Conservation (phyloP, 306 rosid species). For the Rubus parviflorus region DNA sequence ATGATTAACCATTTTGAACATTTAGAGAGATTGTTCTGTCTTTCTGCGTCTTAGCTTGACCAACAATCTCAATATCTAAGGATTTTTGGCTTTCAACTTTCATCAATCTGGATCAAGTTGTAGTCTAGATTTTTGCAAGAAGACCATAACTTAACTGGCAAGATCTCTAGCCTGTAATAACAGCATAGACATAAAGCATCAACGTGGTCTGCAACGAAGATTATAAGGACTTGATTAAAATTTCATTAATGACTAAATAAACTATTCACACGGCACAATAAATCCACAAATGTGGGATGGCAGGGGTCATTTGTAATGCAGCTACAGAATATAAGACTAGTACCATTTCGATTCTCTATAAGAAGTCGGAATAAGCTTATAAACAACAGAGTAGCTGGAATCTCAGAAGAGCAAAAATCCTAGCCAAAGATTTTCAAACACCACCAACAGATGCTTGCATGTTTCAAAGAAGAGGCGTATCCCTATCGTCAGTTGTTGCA, state of each 20-base stretch:
- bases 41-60: not conserved
- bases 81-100: too few relatives aligned
- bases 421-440: not conserved
- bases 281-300: not conserved
- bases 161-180: too few relatives aligned
- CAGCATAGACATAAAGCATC: not conserved
- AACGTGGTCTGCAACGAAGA: not conserved
- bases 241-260: not conserved
- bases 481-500: slow-evolving; percentile 1
- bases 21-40: too few relatives aligned
- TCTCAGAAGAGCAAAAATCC: not conserved
- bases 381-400: not conserved
- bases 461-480: slow-evolving; percentile 20
- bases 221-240: not conserved
- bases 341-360: not conserved
- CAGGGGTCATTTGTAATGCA: not conserved
- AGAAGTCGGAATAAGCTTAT: not conserved
- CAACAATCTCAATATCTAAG: not conserved
- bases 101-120: too few relatives aligned
- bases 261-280: not conserved
- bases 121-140: too few relatives aligned
- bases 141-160: too few relatives aligned
- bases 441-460: not conserved
- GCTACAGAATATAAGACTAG: not conserved
- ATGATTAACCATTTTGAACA: too few relatives aligned